Conservation (phyloP, 148 eudicot species). For the Rhododendron williamsianum region DNA sequence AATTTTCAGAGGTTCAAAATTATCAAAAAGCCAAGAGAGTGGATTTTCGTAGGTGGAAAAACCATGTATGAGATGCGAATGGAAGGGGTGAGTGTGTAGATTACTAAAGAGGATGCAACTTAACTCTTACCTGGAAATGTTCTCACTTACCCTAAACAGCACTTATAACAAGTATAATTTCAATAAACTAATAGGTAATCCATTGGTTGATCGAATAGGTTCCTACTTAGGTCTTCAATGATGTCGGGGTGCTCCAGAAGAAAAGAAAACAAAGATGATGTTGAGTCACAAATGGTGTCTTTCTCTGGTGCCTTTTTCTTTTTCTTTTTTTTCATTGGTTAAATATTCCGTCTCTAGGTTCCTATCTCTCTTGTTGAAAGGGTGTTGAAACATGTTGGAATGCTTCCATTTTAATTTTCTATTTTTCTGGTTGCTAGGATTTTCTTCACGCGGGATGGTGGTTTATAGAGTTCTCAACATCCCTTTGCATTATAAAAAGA, state of each 20-base stretch:
- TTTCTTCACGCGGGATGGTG: neutral
- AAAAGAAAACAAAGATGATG: neutral
- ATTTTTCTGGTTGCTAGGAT: neutral
- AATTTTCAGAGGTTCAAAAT: neutral
- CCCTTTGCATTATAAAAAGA: no score
- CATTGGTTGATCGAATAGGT: neutral
- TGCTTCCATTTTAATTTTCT: neutral
- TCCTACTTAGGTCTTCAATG: neutral
- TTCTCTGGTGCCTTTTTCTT: neutral
- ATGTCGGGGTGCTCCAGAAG: neutral
- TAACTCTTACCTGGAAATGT: neutral
- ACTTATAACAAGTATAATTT: neutral
- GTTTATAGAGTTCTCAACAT: no score
- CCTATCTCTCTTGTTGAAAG: neutral
- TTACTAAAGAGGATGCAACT: neutral
- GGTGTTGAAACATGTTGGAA: neutral
- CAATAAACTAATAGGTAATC: neutral
- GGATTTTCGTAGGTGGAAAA: neutral
- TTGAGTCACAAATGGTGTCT: conserved; percentile 6
- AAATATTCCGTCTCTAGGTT: neutral
- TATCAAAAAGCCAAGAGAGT: neutral
- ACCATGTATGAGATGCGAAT: neutral
- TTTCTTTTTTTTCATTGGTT: neutral
- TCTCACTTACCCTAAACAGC: neutral
- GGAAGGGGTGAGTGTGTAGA: neutral